phyloP scores from a whole-genome alignment of 139 green algal species.

The Picochlorum sp. region DNA sequence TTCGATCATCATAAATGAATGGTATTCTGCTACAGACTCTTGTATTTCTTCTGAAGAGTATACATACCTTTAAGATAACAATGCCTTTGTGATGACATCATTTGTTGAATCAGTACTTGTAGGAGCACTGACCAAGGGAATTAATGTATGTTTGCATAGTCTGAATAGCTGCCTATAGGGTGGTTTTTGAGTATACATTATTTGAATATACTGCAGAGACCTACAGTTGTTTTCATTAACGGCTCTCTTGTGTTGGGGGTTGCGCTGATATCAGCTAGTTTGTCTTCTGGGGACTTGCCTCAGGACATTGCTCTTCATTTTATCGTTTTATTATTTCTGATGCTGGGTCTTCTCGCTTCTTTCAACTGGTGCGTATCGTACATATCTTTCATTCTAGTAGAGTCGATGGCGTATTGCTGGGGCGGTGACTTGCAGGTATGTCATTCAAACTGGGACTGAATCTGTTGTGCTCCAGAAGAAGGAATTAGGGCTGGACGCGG shows the following conservation, averaged over 20 bases:
- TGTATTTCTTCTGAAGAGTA: too few relatives aligned
- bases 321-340: slow-evolving; percentile 28
- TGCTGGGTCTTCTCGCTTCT: slow-evolving; percentile 24
- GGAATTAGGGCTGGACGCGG: slow-evolving; percentile 19
- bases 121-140: background rate
- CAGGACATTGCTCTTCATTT: slow-evolving; percentile 30
- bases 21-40: too few relatives aligned
- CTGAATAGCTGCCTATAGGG: background rate
- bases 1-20: too few relatives aligned
- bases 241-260: slow-evolving; percentile 27
- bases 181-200: background rate
- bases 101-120: background rate
- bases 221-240: slow-evolving; percentile 46
- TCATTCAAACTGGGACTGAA: slow-evolving; percentile 32
- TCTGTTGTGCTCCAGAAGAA: slow-evolving; percentile 21
- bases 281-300: slow-evolving; percentile 5
- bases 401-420: background rate
- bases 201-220: slow-evolving; percentile 14
- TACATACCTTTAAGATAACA: too few relatives aligned
- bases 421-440: slow-evolving; percentile 25
- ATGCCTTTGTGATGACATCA: background rate
- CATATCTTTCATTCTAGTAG: too few relatives aligned
- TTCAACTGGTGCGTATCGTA: slow-evolving; percentile 36
- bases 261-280: slow-evolving; percentile 23
- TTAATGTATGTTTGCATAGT: background rate